These are phyloP conservation scores for Hygrocybe punicea DNA, from an alignment of 768 basidiomycete genomes.

Conservation along the genomic window DNA sequence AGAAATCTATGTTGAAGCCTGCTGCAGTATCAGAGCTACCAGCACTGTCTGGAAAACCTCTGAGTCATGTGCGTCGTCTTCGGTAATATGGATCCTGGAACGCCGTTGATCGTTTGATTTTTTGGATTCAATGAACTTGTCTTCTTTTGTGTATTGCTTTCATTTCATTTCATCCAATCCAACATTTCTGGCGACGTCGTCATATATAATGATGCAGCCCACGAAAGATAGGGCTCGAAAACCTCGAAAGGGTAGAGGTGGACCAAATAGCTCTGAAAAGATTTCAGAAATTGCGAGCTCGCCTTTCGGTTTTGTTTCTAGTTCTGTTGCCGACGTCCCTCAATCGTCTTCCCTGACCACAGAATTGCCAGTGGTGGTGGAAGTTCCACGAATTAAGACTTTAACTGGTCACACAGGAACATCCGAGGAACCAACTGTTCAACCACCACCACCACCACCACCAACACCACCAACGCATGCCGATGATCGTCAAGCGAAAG, in stretches of 20 bases:
- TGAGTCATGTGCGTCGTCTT: slow-evolving; percentile 86
- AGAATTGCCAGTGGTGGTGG: too few relatives aligned
- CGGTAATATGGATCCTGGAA: slow-evolving; percentile 50
- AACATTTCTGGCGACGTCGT: neutral
- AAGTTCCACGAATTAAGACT: too few relatives aligned
- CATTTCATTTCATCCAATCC: slow-evolving; percentile 19
- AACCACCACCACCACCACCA: neutral
- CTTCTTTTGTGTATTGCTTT: slow-evolving; percentile 18
- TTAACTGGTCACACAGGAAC: too few relatives aligned
- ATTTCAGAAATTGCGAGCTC: neutral
- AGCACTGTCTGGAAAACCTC: slow-evolving; percentile 55
- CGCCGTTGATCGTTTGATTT: slow-evolving; percentile 44
- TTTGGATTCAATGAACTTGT: slow-evolving; percentile 19
- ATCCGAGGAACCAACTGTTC: neutral
- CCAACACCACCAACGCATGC: neutral
- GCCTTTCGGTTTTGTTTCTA: neutral
- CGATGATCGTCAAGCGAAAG: slow-evolving; percentile 5
- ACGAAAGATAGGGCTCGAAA: slow-evolving; percentile 72
- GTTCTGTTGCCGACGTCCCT: neutral
- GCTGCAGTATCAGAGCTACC: slow-evolving; percentile 34
- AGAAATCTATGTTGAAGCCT: neutral
- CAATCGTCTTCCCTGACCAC: too few relatives aligned
- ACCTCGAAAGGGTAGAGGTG: slow-evolving; percentile 49
- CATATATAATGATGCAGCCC: slow-evolving; percentile 45
- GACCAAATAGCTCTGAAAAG: neutral